Evolutionary conservation across 495 filamentous ascomycete species (phyloP).

Genomic region (Aspergillus ostianus): DNA sequence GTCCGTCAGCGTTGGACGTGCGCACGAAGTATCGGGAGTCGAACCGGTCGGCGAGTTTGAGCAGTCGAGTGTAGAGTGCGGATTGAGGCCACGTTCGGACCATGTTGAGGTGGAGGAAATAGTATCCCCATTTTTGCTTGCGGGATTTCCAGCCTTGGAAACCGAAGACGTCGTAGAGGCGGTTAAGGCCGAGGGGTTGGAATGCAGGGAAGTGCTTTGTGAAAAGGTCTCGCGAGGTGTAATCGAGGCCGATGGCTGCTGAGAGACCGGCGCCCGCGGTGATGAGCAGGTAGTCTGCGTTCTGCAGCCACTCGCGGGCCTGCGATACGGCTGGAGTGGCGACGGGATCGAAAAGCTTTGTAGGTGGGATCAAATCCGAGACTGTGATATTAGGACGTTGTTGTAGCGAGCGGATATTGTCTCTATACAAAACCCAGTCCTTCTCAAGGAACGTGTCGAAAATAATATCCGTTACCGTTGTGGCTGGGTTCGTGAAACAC

Average conservation of each 20-base stretch:
- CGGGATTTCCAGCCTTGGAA: constrained; percentile 21
- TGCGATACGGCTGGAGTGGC: constrained; percentile 6
- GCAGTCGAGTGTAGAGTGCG: constrained; percentile 13
- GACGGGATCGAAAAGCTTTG: background rate
- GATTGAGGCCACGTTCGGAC: constrained; percentile 23
- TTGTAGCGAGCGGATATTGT: background rate
- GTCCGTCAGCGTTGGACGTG: constrained; percentile 26
- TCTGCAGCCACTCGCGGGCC: constrained; percentile 19
- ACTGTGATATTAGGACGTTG: background rate
- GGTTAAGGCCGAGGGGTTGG: constrained; percentile 14
- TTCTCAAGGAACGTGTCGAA: constrained; percentile 24
- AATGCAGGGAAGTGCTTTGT: constrained; percentile 23
- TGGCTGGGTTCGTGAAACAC: constrained; percentile 15
- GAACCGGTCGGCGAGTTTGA: constrained; percentile 5
- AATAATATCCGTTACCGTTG: constrained; percentile 23
- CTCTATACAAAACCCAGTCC: constrained; percentile 19
- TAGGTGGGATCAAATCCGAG: background rate
- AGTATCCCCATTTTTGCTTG: constrained; percentile 29
- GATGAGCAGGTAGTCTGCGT: constrained; percentile 22
- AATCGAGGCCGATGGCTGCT: constrained; percentile 27
- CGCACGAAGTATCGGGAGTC: constrained; percentile 16
- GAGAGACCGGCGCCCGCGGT: constrained; percentile 28
- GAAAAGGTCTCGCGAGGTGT: constrained; percentile 24
- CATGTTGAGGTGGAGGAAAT: constrained; percentile 23
- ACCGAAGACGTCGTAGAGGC: constrained; percentile 26